Evolutionary conservation across 352 stramenopile species (phyloP).

Genomic region (Saprolegnia parasitica): DNA sequence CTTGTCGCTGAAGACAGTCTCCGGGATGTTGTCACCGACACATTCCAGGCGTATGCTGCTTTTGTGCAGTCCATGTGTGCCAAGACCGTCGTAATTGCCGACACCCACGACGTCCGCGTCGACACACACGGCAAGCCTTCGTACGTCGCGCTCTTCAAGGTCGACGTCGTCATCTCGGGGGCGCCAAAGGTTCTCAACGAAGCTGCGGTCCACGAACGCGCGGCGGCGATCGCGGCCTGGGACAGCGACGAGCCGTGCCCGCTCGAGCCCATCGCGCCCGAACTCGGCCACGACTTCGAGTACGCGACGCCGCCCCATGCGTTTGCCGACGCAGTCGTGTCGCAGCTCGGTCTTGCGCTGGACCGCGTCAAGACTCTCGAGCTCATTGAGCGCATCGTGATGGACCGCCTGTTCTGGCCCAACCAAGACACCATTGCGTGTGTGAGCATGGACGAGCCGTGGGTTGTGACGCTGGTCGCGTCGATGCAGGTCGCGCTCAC

Average conservation of each 20-base stretch:
- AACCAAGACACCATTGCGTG: constrained; percentile 89
- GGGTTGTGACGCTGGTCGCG: constrained; percentile 48
- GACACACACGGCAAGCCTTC: background rate
- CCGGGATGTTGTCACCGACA: constrained; percentile 51
- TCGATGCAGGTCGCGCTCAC: constrained; percentile 47
- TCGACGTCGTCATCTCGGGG: constrained; percentile 61
- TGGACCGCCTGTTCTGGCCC: constrained; percentile 94
- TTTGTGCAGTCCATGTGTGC: constrained; percentile 62
- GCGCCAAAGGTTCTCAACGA: constrained; percentile 58
- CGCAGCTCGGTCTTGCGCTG: constrained; percentile 80
- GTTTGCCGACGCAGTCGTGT: constrained; percentile 63
- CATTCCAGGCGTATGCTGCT: constrained; percentile 61
- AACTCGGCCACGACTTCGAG: constrained; percentile 62
- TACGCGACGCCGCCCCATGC: constrained; percentile 62
- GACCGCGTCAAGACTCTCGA: constrained; percentile 79
- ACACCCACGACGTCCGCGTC: constrained; percentile 23
- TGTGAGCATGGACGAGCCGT: constrained; percentile 60
- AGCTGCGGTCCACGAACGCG: constrained; percentile 44
- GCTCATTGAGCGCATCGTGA: constrained; percentile 89
- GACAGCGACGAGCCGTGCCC: constrained; percentile 52
- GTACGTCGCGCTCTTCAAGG: constrained; percentile 40
- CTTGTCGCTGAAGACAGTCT: constrained; percentile 80
- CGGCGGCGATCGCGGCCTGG: constrained; percentile 61
- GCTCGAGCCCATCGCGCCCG: constrained; percentile 41
- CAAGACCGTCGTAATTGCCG: constrained; percentile 16